Evolutionary conservation across 306 rosid species (phyloP).

Genomic region (Vicia villosa): DNA sequence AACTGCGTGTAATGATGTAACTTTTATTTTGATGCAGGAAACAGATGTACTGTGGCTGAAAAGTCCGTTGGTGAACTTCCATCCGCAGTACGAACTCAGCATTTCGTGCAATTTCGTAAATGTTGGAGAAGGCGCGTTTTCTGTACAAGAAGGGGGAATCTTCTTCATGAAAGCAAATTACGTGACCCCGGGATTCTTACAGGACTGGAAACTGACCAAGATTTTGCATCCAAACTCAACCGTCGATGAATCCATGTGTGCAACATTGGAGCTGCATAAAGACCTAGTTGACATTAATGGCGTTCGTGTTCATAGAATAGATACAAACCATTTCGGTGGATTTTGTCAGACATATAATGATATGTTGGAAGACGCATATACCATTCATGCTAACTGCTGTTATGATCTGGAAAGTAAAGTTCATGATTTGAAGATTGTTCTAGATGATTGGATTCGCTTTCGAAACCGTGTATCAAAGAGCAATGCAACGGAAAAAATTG

Average conservation of each 20-base stretch:
- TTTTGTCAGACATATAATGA: slow-evolving; percentile 46
- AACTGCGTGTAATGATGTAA: neutral
- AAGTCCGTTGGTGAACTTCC: slow-evolving; percentile 48
- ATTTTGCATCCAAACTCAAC: slow-evolving; percentile 37
- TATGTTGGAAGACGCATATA: slow-evolving; percentile 34
- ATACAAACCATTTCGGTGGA: slow-evolving; percentile 45
- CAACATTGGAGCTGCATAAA: neutral
- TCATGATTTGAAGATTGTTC: slow-evolving; percentile 57
- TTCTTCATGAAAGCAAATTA: slow-evolving; percentile 45
- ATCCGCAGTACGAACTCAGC: slow-evolving; percentile 17
- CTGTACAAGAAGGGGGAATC: slow-evolving; percentile 43
- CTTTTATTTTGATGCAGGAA: slow-evolving; percentile 45
- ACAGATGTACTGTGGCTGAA: slow-evolving; percentile 65
- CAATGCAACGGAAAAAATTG: slow-evolving; percentile 22
- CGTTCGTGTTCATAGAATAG: slow-evolving; percentile 22
- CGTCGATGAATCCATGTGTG: slow-evolving; percentile 42
- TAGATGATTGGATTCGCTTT: slow-evolving; percentile 54
- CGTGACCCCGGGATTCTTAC: slow-evolving; percentile 40
- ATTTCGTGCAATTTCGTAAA: slow-evolving; percentile 46
- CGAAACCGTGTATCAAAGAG: slow-evolving; percentile 23
- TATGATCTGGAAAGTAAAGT: slow-evolving; percentile 51
- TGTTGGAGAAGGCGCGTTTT: slow-evolving; percentile 3
- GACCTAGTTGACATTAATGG: neutral
- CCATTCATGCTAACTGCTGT: slow-evolving; percentile 61
- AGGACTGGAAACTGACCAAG: slow-evolving; percentile 39